phyloP scores from a whole-genome alignment of 306 rosid species.

The Malus sylvestris region DNA sequence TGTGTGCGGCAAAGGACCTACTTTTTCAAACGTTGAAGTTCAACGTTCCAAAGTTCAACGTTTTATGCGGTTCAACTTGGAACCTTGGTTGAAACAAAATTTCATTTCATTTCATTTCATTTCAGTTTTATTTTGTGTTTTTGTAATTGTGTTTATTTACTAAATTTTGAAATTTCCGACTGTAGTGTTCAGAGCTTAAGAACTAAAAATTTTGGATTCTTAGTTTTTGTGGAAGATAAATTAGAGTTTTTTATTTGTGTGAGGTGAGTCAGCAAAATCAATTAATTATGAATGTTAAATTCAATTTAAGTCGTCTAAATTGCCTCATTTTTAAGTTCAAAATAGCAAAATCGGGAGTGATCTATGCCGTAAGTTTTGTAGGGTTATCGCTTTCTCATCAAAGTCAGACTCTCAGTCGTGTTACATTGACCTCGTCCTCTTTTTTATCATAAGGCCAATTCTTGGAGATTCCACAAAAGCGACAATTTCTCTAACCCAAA shows the following conservation, averaged over 20 bases:
- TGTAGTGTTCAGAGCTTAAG: too few species aligned
- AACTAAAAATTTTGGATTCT: too few species aligned
- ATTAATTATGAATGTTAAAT: too few species aligned
- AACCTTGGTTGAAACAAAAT: constrained; percentile 7
- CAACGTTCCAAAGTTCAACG: not conserved
- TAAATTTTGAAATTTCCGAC: not conserved
- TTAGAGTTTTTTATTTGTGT: too few species aligned
- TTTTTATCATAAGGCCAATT: constrained; percentile 4
- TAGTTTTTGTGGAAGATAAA: too few species aligned
- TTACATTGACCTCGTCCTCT: constrained; percentile 6
- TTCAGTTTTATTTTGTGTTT: not conserved
- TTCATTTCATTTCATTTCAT: not conserved
- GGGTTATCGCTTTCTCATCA: not conserved
- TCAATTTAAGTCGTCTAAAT: too few species aligned
- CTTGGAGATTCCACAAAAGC: constrained; percentile 19
- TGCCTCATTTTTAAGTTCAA: accelerated
- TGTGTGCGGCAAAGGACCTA: constrained; percentile 17
- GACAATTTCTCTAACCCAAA: not conserved
- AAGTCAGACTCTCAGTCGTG: not conserved
- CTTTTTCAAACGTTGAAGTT: constrained; percentile 1
- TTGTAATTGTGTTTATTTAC: not conserved
- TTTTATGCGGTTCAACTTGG: not conserved
- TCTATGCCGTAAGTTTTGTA: not conserved
- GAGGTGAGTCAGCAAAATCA: too few species aligned
- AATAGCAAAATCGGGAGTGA: too few species aligned